These are phyloP conservation scores for Phialophora expanda DNA, from an alignment of 2,329 filamentous ascomycete genomes.

Conservation along the genomic window DNA sequence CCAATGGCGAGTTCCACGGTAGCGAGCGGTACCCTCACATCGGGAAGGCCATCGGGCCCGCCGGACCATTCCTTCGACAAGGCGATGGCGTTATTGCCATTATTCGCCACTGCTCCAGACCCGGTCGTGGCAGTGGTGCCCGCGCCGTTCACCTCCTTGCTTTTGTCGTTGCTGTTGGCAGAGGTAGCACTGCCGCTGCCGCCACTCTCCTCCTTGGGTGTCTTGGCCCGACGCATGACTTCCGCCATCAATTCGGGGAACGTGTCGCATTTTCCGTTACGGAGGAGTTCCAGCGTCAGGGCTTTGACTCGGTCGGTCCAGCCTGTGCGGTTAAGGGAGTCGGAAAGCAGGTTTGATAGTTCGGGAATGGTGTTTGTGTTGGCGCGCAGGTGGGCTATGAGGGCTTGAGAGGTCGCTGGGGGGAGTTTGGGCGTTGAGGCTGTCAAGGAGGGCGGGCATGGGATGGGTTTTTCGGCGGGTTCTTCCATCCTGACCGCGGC, in stretches of 20 bases:
- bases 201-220: slow-evolving; percentile 40
- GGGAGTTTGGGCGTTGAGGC: slow-evolving; percentile 26
- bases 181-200: slow-evolving; percentile 40
- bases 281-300: slow-evolving; percentile 62
- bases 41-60: slow-evolving; percentile 44
- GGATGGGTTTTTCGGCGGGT: slow-evolving; percentile 7
- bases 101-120: slow-evolving; percentile 19
- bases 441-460: slow-evolving; percentile 30
- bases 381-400: slow-evolving; percentile 36
- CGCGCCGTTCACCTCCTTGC: slow-evolving; percentile 22
- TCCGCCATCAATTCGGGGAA: slow-evolving; percentile 62
- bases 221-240: slow-evolving; percentile 55
- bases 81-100: slow-evolving; percentile 41
- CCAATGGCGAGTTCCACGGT: slow-evolving; percentile 59
- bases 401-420: slow-evolving; percentile 28
- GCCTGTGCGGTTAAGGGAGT: slow-evolving; percentile 62
- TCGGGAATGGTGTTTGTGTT: slow-evolving; percentile 56
- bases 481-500: background rate
- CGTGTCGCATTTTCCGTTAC: slow-evolving; percentile 62
- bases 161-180: slow-evolving; percentile 28
- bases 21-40: slow-evolving; percentile 56
- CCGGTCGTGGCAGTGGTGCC: background rate
- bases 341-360: slow-evolving; percentile 60
- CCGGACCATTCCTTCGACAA: slow-evolving; percentile 45
- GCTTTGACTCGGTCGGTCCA: slow-evolving; percentile 63